These are phyloP conservation scores for Lipomyces yamanashiensis DNA, from an alignment of 805 yeast species.

Conservation along the genomic window DNA sequence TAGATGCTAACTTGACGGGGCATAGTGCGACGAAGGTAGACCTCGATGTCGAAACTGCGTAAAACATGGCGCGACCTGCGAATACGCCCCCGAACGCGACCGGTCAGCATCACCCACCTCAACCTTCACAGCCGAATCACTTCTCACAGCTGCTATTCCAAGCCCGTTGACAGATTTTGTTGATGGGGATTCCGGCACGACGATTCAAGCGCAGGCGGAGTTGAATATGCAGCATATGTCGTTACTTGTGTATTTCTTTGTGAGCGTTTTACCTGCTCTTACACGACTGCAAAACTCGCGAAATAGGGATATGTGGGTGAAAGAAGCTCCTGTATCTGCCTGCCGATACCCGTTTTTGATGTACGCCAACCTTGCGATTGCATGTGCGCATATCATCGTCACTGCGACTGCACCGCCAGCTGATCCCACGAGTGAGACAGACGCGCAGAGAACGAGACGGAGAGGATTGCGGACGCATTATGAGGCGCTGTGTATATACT, in stretches of 20 bases:
- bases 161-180: not conserved
- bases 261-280: conserved; percentile 12
- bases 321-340: conserved; percentile 13
- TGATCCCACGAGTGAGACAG: not conserved
- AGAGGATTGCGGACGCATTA: conserved; percentile 3
- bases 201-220: conserved; percentile 7
- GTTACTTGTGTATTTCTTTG: conserved; percentile 16
- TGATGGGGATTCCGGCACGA: not conserved
- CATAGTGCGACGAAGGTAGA: conserved; percentile 27
- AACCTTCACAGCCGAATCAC: not conserved
- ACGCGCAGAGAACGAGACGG: not conserved
- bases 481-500: conserved; percentile 14
- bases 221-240: conserved; percentile 25
- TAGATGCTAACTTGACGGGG: not conserved
- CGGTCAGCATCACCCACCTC: not conserved
- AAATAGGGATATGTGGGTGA: conserved; percentile 16
- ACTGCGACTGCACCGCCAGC: conserved; percentile 2
- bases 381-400: conserved; percentile 16
- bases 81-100: conserved; percentile 16
- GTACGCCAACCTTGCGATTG: conserved; percentile 21
- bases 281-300: conserved; percentile 4
- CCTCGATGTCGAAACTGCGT: conserved; percentile 24
- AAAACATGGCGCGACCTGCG: conserved; percentile 21
- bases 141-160: not conserved
- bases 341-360: conserved; percentile 22